A percentile compares a stretch with the other conserved stretches of the same genome.
These are phyloP conservation scores for Amphibolis antarctica DNA, from an alignment of 106 monocot species.

Conservation along the genomic window DNA sequence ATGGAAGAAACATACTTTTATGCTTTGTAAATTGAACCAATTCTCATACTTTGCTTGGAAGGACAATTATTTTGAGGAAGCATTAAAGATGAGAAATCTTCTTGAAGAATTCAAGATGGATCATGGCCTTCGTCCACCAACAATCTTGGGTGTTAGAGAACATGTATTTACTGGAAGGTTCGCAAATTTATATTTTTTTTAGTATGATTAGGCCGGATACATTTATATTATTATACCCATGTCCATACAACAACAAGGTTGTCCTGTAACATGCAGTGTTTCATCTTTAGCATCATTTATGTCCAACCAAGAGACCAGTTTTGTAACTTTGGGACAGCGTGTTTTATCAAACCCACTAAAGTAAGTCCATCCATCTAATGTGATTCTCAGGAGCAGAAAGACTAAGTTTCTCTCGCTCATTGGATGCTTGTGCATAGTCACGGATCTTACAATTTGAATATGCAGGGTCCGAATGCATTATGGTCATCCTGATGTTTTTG, in stretches of 20 bases:
- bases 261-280: constrained; percentile 32
- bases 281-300: constrained; percentile 89
- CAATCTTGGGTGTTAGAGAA: constrained; percentile 72
- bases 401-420: background rate
- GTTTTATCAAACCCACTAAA: constrained; percentile 75
- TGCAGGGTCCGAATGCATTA: constrained; percentile 87
- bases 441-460: background rate
- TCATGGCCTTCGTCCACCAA: constrained; percentile 54
- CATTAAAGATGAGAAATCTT: constrained; percentile 87
- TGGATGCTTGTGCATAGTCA: background rate
- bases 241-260: background rate
- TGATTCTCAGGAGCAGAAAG: background rate
- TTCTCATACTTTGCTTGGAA: constrained; percentile 5
- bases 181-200: constrained; percentile 4
- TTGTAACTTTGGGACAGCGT: constrained; percentile 86
- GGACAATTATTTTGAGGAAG: constrained; percentile 96
- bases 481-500: constrained; percentile 94
- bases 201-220: background rate
- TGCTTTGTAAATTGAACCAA: background rate
- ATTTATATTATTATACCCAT: background rate
- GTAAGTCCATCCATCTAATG: constrained; percentile 24
- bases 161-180: constrained; percentile 92
- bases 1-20: background rate
- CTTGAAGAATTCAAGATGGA: constrained; percentile 61
- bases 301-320: constrained; percentile 94